Conservation (phyloP, 2,329 filamentous ascomycete genomes). For the Arthrobotrys iridis region DNA sequence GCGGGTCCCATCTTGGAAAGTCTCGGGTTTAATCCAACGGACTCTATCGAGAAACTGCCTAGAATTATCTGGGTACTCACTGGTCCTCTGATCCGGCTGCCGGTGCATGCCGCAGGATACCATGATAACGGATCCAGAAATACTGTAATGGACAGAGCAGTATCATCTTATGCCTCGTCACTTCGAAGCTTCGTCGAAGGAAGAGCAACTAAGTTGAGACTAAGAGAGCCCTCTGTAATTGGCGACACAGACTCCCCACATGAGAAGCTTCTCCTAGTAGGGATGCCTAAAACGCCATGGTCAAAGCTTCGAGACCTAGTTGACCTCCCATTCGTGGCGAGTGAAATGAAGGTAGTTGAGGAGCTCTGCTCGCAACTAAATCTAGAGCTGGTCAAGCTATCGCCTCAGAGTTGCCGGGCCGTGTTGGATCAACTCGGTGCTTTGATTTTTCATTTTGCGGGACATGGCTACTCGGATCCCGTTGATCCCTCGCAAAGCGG, state of each 20-base stretch:
- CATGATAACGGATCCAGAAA: not conserved
- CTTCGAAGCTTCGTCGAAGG: not conserved
- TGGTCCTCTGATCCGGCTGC: not conserved
- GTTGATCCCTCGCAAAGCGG: not conserved
- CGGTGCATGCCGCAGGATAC: conserved; percentile 12
- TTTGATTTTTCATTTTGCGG: not conserved
- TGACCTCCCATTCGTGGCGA: not conserved
- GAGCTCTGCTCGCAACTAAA: not conserved
- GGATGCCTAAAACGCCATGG: not conserved
- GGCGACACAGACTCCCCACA: not conserved
- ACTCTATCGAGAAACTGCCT: not conserved
- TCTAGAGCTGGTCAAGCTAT: not conserved
- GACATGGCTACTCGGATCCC: not conserved
- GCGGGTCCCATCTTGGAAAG: not conserved
- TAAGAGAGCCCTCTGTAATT: not conserved
- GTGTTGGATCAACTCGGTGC: not conserved
- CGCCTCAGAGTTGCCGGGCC: not conserved
- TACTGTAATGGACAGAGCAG: conserved; percentile 9
- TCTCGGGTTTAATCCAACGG: not conserved
- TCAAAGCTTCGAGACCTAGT: not conserved
- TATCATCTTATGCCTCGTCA: conserved; percentile 8
- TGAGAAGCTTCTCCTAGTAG: not conserved
- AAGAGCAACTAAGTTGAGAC: not conserved
- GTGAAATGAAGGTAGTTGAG: not conserved
- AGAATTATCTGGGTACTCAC: conserved; percentile 5